Base-by-base conservation (phyloP, 768 basidiomycete species). In the Mrakia frigida region DNA sequence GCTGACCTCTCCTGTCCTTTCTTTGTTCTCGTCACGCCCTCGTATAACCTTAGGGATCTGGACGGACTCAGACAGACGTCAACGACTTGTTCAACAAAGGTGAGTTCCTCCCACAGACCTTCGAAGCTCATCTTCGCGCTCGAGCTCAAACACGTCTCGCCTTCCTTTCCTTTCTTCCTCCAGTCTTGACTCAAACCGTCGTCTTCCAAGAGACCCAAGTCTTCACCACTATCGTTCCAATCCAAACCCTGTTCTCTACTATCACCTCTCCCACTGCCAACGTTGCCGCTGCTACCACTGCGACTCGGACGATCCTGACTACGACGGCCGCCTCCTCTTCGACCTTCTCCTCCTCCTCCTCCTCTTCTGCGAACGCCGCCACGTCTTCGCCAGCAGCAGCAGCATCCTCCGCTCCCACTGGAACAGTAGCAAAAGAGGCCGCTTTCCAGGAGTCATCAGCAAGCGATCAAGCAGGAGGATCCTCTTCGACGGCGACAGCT, bases 1-100 rank as follows among this genome's bases (percentile, higher is more conserved):
- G 61, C 35, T 63, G 33, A 33, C 61, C 16, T 60, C 59, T 11
- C 59, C 16, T 50, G 16, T 50, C 43, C 53, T 18, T 56, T 18
- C 56, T 28, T 56, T 56, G 25, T 25, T 52, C 50, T 52, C 11
- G 39, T 2, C 16, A 50, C 46, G 13, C 16, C 16, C 11, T 41
- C 39, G 2, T 56, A 5, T 10, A 3, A n/a, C 56, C 10, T 0
- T 18, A 63, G 61, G 61, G 21, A 13, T 63, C 61, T 11, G 61
- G 61, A 2, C 4, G 61, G 5, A 63, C 61, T 0, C 61, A 63
- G 61, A 63, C 61, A 5, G 61, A 63, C 61, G 10, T 33, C 31
- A 63, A 63, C 61, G 61, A 63, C 16, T 33, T 63, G n/a, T 63
- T 63, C 61, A 33, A 33, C 6, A 31, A 63, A 37, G 59, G 59